Percentiles rank a stretch among this genome's conserved stretches.
Evolutionary conservation across 2,329 filamentous ascomycete genomes (phyloP).

Genomic region (Didymella pinodella): DNA sequence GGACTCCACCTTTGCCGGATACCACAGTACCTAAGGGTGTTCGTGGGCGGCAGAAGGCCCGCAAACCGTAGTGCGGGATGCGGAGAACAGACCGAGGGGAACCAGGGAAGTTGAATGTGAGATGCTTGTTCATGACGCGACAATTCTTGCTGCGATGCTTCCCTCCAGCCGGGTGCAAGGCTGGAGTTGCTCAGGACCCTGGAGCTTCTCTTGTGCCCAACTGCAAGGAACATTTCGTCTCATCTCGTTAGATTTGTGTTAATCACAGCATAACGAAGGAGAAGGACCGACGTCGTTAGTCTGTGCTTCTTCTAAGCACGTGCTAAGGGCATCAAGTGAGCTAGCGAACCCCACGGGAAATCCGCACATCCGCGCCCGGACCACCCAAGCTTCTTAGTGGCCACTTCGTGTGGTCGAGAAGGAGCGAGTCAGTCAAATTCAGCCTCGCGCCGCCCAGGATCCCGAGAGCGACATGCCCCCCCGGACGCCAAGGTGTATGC

Average conservation of each 20-base stretch:
- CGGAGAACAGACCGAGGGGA: constrained; percentile 8
- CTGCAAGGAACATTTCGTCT: not conserved
- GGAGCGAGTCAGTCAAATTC: constrained; percentile 1
- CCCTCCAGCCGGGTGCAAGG: not conserved
- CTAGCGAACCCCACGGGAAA: constrained; percentile 16
- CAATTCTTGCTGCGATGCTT: not conserved
- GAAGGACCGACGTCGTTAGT: constrained; percentile 13
- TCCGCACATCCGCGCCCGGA: constrained; percentile 11
- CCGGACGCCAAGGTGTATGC: not conserved
- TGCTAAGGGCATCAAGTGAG: constrained; percentile 1
- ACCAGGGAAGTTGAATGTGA: not conserved
- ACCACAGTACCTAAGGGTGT: constrained; percentile 1
- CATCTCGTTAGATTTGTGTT: constrained; percentile 1
- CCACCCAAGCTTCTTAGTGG: constrained; percentile 1
- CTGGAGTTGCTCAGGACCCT: not conserved
- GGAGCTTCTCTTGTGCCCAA: not conserved
- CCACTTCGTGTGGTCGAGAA: not conserved
- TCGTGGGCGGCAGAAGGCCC: constrained; percentile 13
- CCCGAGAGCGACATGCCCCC: not conserved
- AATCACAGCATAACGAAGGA: not conserved
- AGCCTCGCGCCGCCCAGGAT: not conserved
- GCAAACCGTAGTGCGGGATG: constrained; percentile 14
- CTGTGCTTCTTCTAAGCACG: constrained; percentile 1
- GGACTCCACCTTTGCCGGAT: no score
- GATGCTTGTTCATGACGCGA: constrained; percentile 4